Evolutionary conservation across 805 yeast genomes (phyloP), one percentile per base, ranked within the genome.

Genomic region (Kazachstania kunashirensis): DNA sequence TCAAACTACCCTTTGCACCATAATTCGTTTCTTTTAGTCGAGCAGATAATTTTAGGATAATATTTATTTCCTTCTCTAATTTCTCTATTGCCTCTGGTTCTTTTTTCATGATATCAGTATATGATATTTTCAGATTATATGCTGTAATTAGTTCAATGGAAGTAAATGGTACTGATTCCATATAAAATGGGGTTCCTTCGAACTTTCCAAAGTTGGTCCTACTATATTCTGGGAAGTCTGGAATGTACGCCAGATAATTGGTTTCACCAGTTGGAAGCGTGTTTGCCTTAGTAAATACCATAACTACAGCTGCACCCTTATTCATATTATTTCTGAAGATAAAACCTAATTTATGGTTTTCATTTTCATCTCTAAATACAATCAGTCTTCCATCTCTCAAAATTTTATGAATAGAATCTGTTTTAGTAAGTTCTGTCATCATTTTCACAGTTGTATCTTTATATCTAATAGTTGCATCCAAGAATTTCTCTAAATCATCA

Each of bases 361-460:
- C 67, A 6, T 62, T 52, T 5, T 55, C 54, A 49, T 77, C 79
- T 41, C 74, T 67, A 54, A 63, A 84, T 5, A 78, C 66, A 36
- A 83, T 49, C 33, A 81, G 51, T 41, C 80, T 65, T 2, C 88
- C 89, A 2, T 59, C 51, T 37, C 59, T 65, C 35, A 82, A 57
- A 14, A 67, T 58, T 24, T 66, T 65, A 37, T 72, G 66, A n/a
- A 72, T 59, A 2, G 65, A 49, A 1, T 79, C 66, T 33, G 70
- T 62, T 29, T 65, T 63, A 28, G 69, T 57, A n/a, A 73, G 52
- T 32, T 70, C 74, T 5, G 50, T 49, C 29, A 77, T 64, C 35
- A 82, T 62, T 13, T 66, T 55, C 0, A 64, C 60, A 36, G 72
- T 70, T 6, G 65, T 37, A 1, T 58, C 52, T 43, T 67, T 69